phyloP scores from a whole-genome alignment of 257 asterid species.

The Primulina huaijiensis region DNA sequence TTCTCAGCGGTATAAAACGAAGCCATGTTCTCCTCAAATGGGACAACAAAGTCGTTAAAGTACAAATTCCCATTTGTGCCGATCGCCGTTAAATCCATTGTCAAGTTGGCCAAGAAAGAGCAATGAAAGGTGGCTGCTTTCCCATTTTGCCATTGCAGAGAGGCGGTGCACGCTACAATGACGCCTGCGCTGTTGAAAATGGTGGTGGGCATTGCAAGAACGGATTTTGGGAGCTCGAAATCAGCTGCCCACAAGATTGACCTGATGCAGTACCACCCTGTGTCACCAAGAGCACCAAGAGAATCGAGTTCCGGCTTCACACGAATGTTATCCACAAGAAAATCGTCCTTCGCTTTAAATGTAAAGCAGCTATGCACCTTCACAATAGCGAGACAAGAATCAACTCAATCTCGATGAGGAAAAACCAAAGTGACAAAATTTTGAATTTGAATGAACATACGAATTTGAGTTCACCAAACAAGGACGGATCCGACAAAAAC shows the following conservation, averaged over 20 bases:
- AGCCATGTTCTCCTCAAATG: constrained; percentile 47
- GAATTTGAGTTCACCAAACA: constrained; percentile 38
- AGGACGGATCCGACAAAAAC: constrained; percentile 30
- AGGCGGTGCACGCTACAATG: constrained; percentile 60
- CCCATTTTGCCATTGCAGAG: constrained; percentile 62
- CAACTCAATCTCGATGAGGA: not conserved
- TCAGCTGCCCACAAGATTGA: constrained; percentile 69
- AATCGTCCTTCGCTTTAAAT: constrained; percentile 32
- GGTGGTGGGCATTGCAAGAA: constrained; percentile 44
- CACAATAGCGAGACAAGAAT: not conserved
- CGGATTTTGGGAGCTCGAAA: constrained; percentile 59
- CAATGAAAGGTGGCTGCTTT: constrained; percentile 62
- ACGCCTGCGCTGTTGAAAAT: constrained; percentile 51
- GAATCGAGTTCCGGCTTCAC: constrained; percentile 74
- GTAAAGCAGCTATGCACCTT: constrained; percentile 56
- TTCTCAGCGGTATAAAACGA: constrained; percentile 37
- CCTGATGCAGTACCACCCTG: constrained; percentile 72
- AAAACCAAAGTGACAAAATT: not conserved
- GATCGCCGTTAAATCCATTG: constrained; percentile 52
- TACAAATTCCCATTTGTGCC: constrained; percentile 59
- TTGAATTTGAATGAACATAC: constrained; percentile 11
- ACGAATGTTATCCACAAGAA: constrained; percentile 57
- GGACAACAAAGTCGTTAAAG: constrained; percentile 55
- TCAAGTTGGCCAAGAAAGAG: constrained; percentile 59
- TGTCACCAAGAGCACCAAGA: constrained; percentile 69